Base-by-base conservation (phyloP, 2,329 filamentous ascomycete genomes). In the Cytospora piceicola region DNA sequence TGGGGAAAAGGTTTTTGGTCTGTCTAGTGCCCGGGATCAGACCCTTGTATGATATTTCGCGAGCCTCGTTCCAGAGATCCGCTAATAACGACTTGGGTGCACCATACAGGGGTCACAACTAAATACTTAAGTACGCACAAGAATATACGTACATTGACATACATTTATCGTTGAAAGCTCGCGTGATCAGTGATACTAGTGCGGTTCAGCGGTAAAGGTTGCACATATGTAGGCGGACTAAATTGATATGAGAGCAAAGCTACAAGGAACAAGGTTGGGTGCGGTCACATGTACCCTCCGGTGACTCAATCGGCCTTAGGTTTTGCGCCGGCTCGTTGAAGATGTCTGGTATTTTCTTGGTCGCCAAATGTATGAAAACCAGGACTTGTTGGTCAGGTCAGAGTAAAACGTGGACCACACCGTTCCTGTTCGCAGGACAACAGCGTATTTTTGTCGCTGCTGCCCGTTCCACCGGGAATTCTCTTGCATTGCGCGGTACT, bases 81-180 rank as follows among this genome's bases (percentile, higher is more conserved):
- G 49, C 32, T 34, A n/a, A 59, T 20, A 29, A 53, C 9, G 14
- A 42, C 29, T 27, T 27, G 29, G 17, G 39, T 15, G 14, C n/a
- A 29, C 27, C 5, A 12, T 22, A 29, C 29, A 57, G 39, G 29
- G 30, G 54, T 30, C 29, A 42, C 39, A 36, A 63, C 60, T 27
- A 46, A 56, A 66, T 66, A 66, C 27, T 29, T 5, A 29, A 29
- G 27, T 29, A 29, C 51, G 34, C 55, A 66, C 49, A 46, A 59
- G 52, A 63, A 56, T 58, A 66, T 12, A 77, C 36, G 66, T 62
- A 67, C 39, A 57, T 17, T 20, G 27, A 29, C 22, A 15, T 51
- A 29, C 22, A 17, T 34, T 32, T 14, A 12, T 4, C 32, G 2
- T n/a, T 24, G 17, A n/a, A 30, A 8, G 32, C 12, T 4, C 7